These are phyloP conservation scores for Rickenella mellea DNA, from an alignment of 768 basidiomycete species.

Conservation along the genomic window DNA sequence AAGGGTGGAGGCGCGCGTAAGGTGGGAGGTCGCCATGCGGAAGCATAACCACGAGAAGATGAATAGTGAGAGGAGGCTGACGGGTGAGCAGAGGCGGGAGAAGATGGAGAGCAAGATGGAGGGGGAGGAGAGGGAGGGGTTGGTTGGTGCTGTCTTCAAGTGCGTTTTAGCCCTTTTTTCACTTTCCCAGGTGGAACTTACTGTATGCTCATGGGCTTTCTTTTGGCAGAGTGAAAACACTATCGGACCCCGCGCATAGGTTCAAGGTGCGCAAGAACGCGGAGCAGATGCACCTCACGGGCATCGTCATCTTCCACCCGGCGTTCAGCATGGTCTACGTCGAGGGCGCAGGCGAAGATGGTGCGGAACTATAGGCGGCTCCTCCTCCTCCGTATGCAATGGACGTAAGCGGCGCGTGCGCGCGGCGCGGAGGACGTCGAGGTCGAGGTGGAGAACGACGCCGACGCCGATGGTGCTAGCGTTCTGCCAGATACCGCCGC, in stretches of 20 bases:
- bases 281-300: constrained; percentile 80
- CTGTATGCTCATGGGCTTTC: constrained; percentile 88
- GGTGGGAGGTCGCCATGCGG: constrained; percentile 86
- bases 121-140: constrained; percentile 81
- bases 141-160: constrained; percentile 79
- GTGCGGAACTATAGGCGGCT: constrained; percentile 82
- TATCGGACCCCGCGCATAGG: constrained; percentile 87
- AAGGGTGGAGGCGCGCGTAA: constrained; percentile 90
- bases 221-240: constrained; percentile 87
- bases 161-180: constrained; percentile 67
- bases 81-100: constrained; percentile 80
- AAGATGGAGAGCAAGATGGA: constrained; percentile 80
- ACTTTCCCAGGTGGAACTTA: background rate
- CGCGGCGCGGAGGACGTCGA: constrained; percentile 67
- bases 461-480: constrained; percentile 46
- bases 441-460: constrained; percentile 82
- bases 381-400: constrained; percentile 80
- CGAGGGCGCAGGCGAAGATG: constrained; percentile 79
- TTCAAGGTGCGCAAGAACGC: constrained; percentile 98
- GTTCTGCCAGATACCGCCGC: constrained; percentile 27
- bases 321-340: constrained; percentile 87
- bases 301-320: constrained; percentile 86
- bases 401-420: constrained; percentile 86
- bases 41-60: constrained; percentile 87
- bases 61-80: constrained; percentile 87